Evolutionary conservation across 768 basidiomycete species (phyloP).

Genomic region (Rhodotorula kratochvilovae): DNA sequence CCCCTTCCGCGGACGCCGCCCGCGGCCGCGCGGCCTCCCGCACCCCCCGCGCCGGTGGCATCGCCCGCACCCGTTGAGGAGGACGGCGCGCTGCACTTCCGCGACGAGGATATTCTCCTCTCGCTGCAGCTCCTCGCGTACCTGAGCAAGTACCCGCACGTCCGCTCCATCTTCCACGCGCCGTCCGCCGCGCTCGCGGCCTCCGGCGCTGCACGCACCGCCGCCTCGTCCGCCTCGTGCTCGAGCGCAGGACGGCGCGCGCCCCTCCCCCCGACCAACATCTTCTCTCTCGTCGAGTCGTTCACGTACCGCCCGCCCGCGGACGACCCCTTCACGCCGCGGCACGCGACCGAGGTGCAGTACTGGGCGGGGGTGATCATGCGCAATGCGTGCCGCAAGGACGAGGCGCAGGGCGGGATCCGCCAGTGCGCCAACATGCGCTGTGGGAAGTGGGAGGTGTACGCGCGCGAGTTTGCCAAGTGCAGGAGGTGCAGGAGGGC

Average conservation of each 20-base stretch:
- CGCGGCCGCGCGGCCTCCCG: not conserved
- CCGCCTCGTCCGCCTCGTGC: not conserved
- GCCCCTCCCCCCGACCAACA: constrained; percentile 56
- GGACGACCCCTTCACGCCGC: constrained; percentile 66
- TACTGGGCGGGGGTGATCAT: constrained; percentile 99
- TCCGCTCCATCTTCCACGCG: constrained; percentile 89
- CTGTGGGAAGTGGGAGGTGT: constrained; percentile 89
- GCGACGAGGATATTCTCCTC: constrained; percentile 89
- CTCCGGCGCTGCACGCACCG: constrained; percentile 18
- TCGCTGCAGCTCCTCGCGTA: constrained; percentile 91
- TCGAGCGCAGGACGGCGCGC: constrained; percentile 18
- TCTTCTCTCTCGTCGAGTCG: constrained; percentile 87
- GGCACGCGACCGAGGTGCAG: constrained; percentile 82
- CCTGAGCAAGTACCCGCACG: constrained; percentile 95
- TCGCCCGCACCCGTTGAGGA: not conserved
- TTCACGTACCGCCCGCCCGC: constrained; percentile 86
- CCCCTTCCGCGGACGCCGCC: not conserved
- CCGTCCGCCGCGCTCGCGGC: not conserved
- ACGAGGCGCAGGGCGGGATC: constrained; percentile 85
- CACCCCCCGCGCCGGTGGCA: constrained; percentile 1
- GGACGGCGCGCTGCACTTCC: constrained; percentile 53
- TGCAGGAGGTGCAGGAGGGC: constrained; percentile 93
- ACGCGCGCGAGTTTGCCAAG: constrained; percentile 92
- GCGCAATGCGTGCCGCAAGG: constrained; percentile 98
- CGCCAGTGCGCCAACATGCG: constrained; percentile 98